These are phyloP conservation scores for Naematelia aurantialba DNA, from an alignment of 768 basidiomycete genomes.

Conservation along the genomic window DNA sequence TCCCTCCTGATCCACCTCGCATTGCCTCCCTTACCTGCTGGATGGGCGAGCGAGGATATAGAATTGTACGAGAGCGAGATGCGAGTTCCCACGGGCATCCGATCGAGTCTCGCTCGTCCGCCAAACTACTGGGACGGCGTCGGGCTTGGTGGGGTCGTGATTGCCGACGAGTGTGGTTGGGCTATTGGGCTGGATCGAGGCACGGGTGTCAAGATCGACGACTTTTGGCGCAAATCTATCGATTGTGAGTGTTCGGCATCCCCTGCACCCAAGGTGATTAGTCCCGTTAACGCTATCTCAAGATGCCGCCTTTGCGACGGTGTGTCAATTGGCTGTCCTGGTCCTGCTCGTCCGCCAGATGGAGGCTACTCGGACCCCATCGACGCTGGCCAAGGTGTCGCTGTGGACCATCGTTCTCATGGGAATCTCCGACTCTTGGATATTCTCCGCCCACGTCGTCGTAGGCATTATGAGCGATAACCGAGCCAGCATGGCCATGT, in stretches of 20 bases:
- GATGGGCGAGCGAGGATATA: constrained; percentile 14
- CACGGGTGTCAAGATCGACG: constrained; percentile 58
- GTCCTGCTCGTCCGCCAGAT: constrained; percentile 70
- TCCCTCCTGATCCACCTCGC: constrained; percentile 39
- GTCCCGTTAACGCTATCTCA: constrained; percentile 10
- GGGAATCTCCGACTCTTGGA: constrained; percentile 72
- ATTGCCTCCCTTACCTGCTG: constrained; percentile 33
- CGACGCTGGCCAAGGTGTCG: constrained; percentile 72
- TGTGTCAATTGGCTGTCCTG: constrained; percentile 67
- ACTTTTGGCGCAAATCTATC: constrained; percentile 71
- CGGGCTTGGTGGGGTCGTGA: constrained; percentile 58
- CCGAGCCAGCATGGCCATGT: constrained; percentile 69
- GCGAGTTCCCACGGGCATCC: constrained; percentile 38
- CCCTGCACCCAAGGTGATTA: not conserved
- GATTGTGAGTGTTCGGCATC: constrained; percentile 53
- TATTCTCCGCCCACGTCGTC: constrained; percentile 83
- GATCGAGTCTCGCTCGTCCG: constrained; percentile 22
- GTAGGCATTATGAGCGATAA: constrained; percentile 83
- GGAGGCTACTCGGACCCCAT: constrained; percentile 69
- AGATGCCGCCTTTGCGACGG: constrained; percentile 71
- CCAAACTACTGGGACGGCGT: constrained; percentile 37
- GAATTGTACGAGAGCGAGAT: constrained; percentile 39
- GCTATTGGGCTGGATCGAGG: constrained; percentile 65
- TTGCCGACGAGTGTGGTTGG: constrained; percentile 78
- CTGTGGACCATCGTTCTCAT: constrained; percentile 78